A percentile compares a stretch with the other conserved stretches of the same genome.
Evolutionary conservation across 2,329 filamentous ascomycete genomes (phyloP).

Genomic region (Penicillium psychrosexuale): DNA sequence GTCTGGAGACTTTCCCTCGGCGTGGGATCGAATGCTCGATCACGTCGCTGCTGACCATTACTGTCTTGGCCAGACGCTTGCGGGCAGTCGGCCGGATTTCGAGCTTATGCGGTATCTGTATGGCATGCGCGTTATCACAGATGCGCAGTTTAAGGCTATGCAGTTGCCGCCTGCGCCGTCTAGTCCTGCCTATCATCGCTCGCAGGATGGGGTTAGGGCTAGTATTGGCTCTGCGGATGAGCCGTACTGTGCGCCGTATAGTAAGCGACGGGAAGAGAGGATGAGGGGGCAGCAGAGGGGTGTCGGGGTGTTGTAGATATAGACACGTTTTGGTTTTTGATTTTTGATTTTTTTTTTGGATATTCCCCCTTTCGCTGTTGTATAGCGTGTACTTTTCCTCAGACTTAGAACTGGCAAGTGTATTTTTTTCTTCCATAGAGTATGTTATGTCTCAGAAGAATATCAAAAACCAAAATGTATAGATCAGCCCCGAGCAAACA

Average conservation of each 20-base stretch:
- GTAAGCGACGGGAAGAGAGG: conserved; percentile 39
- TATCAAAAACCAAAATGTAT: not conserved
- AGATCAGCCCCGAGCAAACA: conserved; percentile 17
- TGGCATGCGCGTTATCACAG: conserved; percentile 40
- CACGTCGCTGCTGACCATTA: conserved; percentile 44
- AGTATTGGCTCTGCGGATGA: conserved; percentile 41
- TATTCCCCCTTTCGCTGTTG: conserved; percentile 18
- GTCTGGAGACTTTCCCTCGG: conserved; percentile 19
- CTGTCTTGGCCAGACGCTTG: conserved; percentile 40
- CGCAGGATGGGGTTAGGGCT: conserved; percentile 35
- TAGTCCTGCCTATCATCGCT: conserved; percentile 38
- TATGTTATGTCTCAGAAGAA: not conserved
- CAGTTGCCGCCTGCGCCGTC: conserved; percentile 40
- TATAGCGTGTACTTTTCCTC: conserved; percentile 9
- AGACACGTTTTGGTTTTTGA: not conserved
- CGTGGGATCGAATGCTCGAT: conserved; percentile 44
- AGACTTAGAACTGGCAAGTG: not conserved
- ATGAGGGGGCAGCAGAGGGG: conserved; percentile 35
- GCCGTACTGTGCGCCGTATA: conserved; percentile 40
- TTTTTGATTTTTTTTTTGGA: conserved; percentile 1
- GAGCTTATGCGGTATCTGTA: conserved; percentile 48
- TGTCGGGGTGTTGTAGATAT: conserved; percentile 29
- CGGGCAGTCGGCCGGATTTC: conserved; percentile 42
- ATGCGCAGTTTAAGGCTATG: conserved; percentile 44
- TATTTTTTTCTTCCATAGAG: not conserved